A percentile compares a stretch with the other conserved stretches of the same genome.
Evolutionary conservation across 331 rosid species (phyloP).

Genomic region (Quercus lobata): DNA sequence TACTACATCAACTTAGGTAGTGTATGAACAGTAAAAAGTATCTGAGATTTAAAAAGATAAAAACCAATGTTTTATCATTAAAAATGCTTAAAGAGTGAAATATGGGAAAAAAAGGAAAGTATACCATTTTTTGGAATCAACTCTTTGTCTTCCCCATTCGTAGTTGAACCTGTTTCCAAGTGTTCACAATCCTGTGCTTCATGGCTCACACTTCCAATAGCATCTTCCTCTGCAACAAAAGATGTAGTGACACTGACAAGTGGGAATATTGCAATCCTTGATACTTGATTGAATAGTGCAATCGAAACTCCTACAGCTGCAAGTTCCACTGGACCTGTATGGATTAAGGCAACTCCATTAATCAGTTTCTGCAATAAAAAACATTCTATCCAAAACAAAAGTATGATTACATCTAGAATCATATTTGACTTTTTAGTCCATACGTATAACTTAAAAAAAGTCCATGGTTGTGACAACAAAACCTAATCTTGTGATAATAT

Average conservation of each 20-base stretch:
- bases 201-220: slow-evolving; percentile 30
- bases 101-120: neutral
- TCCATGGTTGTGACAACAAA: neutral
- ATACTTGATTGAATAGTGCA: slow-evolving; percentile 80
- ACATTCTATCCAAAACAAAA: neutral
- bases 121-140: slow-evolving; percentile 52
- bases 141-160: slow-evolving; percentile 38
- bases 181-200: slow-evolving; percentile 26
- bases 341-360: slow-evolving; percentile 10
- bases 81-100: neutral
- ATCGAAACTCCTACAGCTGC: slow-evolving; percentile 93
- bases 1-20: neutral
- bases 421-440: neutral
- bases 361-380: neutral
- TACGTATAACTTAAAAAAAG: neutral
- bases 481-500: neutral
- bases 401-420: neutral
- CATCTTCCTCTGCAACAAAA: slow-evolving; percentile 87
- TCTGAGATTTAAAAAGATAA: neutral
- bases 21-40: slow-evolving; percentile 2
- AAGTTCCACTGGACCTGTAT: slow-evolving; percentile 74
- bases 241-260: slow-evolving; percentile 85
- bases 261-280: slow-evolving; percentile 80
- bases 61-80: neutral
- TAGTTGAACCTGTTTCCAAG: slow-evolving; percentile 38